Conservation (phyloP, 768 basidiomycete species). For the Boletus vermiculosoides region DNA sequence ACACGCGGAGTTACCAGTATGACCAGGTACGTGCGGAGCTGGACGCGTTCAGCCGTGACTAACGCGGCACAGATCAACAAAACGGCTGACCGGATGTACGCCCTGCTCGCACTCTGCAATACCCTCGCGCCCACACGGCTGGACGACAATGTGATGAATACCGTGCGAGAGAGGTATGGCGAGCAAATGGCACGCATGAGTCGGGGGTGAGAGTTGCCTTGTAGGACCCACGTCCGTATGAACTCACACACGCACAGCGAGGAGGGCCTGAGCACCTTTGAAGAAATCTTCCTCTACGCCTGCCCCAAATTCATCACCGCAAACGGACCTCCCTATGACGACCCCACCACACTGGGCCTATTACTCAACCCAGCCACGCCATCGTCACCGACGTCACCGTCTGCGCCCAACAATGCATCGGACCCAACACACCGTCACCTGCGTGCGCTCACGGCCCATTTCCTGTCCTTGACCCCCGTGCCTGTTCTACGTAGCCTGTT, state of each 20-base stretch:
- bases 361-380: constrained; percentile 42
- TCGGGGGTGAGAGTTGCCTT: constrained; percentile 58
- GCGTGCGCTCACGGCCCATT: constrained; percentile 79
- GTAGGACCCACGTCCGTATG: not conserved
- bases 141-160: constrained; percentile 93
- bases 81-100: constrained; percentile 97
- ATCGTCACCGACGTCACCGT: constrained; percentile 32
- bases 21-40: constrained; percentile 62
- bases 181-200: constrained; percentile 87
- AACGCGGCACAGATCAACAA: constrained; percentile 74
- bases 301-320: constrained; percentile 97
- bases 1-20: constrained; percentile 94
- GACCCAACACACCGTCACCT: constrained; percentile 88
- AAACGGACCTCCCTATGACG: constrained; percentile 92
- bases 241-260: constrained; percentile 39
- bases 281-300: constrained; percentile 79
- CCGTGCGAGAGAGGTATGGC: constrained; percentile 90
- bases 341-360: constrained; percentile 55
- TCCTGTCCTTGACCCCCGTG: constrained; percentile 69
- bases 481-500: constrained; percentile 89
- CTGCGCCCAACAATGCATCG: constrained; percentile 12
- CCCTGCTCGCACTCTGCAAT: constrained; percentile 90
- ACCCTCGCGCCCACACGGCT: constrained; percentile 88
- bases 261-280: constrained; percentile 56
- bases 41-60: not conserved